Percentiles rank a stretch among this genome's conserved stretches.
phyloP scores from a whole-genome alignment of 352 stramenopile genomes.

The Phytophthora nicotianae region DNA sequence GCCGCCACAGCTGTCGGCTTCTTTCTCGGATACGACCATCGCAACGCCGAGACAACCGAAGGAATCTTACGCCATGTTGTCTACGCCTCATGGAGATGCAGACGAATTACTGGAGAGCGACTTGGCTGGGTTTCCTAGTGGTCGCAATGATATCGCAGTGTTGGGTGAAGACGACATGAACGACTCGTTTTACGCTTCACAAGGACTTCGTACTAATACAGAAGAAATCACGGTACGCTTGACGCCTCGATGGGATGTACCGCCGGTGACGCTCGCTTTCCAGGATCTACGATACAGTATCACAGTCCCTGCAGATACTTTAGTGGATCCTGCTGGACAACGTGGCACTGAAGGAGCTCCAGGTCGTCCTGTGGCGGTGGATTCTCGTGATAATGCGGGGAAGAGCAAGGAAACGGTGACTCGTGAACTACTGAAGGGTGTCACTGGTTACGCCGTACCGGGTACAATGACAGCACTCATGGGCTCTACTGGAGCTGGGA shows the following conservation, averaged over 20 bases:
- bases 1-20: constrained; percentile 10
- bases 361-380: constrained; percentile 30
- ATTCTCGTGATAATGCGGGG: constrained; percentile 47
- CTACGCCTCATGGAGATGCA: constrained; percentile 31
- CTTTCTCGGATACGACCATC: constrained; percentile 13
- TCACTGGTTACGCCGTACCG: constrained; percentile 79
- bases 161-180: constrained; percentile 12
- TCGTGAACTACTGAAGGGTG: constrained; percentile 69
- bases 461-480: constrained; percentile 91
- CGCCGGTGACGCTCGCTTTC: constrained; percentile 50
- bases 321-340: constrained; percentile 16
- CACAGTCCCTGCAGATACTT: constrained; percentile 21
- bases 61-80: constrained; percentile 46
- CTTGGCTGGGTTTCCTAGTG: constrained; percentile 15
- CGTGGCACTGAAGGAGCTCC: constrained; percentile 26
- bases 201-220: constrained; percentile 21
- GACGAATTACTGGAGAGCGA: constrained; percentile 38
- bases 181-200: constrained; percentile 30
- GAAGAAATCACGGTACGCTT: constrained; percentile 30
- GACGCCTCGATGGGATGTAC: constrained; percentile 34
- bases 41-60: constrained; percentile 25
- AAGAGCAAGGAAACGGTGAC: constrained; percentile 56
- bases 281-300: constrained; percentile 50
- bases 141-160: constrained; percentile 16
- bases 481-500: constrained; percentile 81